Base-by-base conservation (phyloP, 345 rosid species). In the Bruguiera parviflora region DNA sequence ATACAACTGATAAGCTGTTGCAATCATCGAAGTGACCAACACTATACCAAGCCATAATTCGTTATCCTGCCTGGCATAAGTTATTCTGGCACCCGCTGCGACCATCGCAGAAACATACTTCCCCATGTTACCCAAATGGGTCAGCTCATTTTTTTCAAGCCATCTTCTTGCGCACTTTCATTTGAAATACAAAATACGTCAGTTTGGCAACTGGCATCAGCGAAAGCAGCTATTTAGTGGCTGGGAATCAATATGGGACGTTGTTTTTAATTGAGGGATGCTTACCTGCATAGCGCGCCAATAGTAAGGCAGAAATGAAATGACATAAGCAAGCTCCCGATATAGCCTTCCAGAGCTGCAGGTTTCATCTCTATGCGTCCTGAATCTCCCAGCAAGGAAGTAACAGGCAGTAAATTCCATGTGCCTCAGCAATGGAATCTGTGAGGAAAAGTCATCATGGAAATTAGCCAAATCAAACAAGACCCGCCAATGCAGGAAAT, bases 211-310 rank as follows among this genome's bases (percentile, higher is more conserved):
- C 10, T 56, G 59, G 6, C 59, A 43, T 3, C 16, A 43, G 18
- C 18, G 18, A 43, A 43, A 43, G 16, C 49, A 43, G 49, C 49
- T 43, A 11, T 11, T 43, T 43, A 43, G 16, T 43, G 15, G 18
- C 4, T 43, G 15, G 13, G 16, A 56, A 56, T 56, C 15, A 56
- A 56, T 24, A 56, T 24, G 22, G 6, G 16, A 22, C 25, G 2
- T 8, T 5, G 4, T 28, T 9, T 15, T 32, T 9, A 7, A 6
- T 18, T 22, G 15, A 19, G 33, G 31, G 1, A 11, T 59, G 19
- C 1, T 63, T 78, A 92, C 99, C 88, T 95, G 99, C 98, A 90
- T 87, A 0, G 96, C 96, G 62, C 98, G 93, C 98, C 96, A 92
- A 73, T 88, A 92, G 73, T 90, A 95, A 0, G 98, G 99, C 63